Evolutionary conservation across 1,284 basidiomycete genomes (phyloP), one percentile per base, ranked within the genome.

Genomic region (Moesziomyces antarcticus): DNA sequence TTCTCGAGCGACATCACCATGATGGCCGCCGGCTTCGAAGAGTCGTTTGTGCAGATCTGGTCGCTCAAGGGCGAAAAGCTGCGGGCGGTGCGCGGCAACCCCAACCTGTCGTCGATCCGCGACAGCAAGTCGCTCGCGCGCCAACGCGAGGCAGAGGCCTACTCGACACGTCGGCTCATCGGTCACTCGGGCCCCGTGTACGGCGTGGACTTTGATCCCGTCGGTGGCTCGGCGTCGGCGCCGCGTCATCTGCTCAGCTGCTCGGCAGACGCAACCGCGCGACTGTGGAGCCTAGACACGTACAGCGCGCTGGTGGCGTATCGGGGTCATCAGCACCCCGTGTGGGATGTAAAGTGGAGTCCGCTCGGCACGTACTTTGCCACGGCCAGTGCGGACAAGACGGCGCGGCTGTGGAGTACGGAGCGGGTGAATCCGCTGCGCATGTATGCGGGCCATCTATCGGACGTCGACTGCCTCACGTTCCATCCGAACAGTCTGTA

Each of bases 281-380:
- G 97, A 16, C 85, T 99, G 20, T 99, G 97, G 97, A 96, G 93
- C 13, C 87, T 98, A 84, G 94, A 99, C 78, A 97, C 96, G 1
- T 91, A 93, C 87, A 89, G 92, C 22, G 97, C 97, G 75, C 86
- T 99, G 9, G 94, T 95, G 5, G 93, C 92, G 7, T 99, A 96
- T 84, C 89, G 94, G 21, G 97, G 97, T 0, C 97, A 99, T 82
- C 91, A 96, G 82, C 95, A 97, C 84, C 95, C 97, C 0, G 91
- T 99, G 0, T 99, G 97, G 97, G 95, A 98, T 78, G 93, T 97
- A 10, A 91, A 97, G 83, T 99, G 97, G 97, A 94, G 93, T 73
- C 95, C 96, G 8, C 89, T 93, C 86, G 96, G 97, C 6, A 90
- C 96, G n/a, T 98, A 99, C 86, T 99, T 99, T 85, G 96, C 96